Evolutionary conservation across 495 filamentous ascomycete genomes (phyloP).

Genomic region (Parathielavia hyrcaniae): DNA sequence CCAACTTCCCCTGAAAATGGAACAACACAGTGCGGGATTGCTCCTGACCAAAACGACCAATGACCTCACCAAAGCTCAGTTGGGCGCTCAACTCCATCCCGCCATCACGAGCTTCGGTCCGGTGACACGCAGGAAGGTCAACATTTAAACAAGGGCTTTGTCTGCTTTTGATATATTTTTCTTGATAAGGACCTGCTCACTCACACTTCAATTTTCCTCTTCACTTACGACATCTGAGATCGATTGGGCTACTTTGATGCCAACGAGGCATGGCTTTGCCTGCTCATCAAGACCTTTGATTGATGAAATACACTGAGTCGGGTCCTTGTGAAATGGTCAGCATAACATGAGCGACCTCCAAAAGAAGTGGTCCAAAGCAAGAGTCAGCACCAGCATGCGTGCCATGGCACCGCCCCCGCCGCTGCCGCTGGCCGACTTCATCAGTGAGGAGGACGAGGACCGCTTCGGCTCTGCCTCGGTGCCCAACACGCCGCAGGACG

Average conservation of each 20-base stretch:
- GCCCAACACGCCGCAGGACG: constrained; percentile 48
- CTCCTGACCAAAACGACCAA: neutral
- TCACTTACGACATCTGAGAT: neutral
- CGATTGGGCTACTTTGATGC: neutral
- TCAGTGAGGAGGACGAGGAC: constrained; percentile 50
- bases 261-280: neutral
- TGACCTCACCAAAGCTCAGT: constrained; percentile 8
- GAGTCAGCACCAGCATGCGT: constrained; percentile 46
- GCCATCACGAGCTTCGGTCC: neutral
- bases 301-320: neutral
- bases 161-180: neutral
- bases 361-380: constrained; percentile 74
- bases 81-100: neutral
- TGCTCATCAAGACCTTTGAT: neutral
- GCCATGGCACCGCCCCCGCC: constrained; percentile 11
- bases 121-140: neutral
- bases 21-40: neutral
- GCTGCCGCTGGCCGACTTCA: constrained; percentile 42
- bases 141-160: neutral
- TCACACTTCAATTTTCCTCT: neutral
- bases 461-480: constrained; percentile 33
- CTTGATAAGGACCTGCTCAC: neutral
- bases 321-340: neutral
- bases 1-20: constrained; percentile 3
- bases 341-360: constrained; percentile 76